A percentile compares a stretch with the other conserved stretches of the same genome.
Evolutionary conservation across 371 early-diverging fungal species (phyloP).

Genomic region (Umbelopsis sp.): DNA sequence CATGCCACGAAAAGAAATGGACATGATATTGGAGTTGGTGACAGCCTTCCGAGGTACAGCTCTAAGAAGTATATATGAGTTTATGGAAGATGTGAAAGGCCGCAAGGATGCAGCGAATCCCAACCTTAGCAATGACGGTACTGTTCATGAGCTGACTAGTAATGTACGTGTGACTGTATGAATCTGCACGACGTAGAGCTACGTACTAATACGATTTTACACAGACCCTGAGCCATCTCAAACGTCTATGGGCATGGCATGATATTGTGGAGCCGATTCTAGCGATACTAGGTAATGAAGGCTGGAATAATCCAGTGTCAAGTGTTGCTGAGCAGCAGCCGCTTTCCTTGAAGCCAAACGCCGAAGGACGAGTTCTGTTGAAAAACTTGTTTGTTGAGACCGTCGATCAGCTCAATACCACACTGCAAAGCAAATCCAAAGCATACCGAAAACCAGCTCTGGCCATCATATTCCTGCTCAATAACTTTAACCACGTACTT

Average conservation of each 20-base stretch:
- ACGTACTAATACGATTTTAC: not conserved
- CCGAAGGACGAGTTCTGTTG: not conserved
- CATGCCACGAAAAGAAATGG: constrained; percentile 28
- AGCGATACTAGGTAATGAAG: constrained; percentile 59
- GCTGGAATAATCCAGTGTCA: constrained; percentile 55
- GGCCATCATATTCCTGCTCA: constrained; percentile 75
- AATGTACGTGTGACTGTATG: constrained; percentile 52
- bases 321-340: constrained; percentile 33
- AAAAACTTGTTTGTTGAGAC: constrained; percentile 51
- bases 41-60: constrained; percentile 59
- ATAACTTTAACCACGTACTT: constrained; percentile 81
- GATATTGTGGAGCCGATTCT: constrained; percentile 67
- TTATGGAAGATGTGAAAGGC: constrained; percentile 70
- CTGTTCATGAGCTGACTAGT: constrained; percentile 85
- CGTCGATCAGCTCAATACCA: constrained; percentile 61
- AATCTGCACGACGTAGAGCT: not conserved
- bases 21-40: constrained; percentile 59
- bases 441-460: constrained; percentile 80
- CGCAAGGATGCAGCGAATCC: constrained; percentile 40
- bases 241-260: constrained; percentile 59
- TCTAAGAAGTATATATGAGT: constrained; percentile 69
- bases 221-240: constrained; percentile 67
- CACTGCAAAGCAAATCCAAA: constrained; percentile 68
- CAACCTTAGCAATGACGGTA: constrained; percentile 78
- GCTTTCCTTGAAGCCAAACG: not conserved